A percentile compares a stretch with the other conserved stretches of the same genome.
phyloP scores from a whole-genome alignment of 805 yeast species.

The Suhomyces kilbournensis region DNA sequence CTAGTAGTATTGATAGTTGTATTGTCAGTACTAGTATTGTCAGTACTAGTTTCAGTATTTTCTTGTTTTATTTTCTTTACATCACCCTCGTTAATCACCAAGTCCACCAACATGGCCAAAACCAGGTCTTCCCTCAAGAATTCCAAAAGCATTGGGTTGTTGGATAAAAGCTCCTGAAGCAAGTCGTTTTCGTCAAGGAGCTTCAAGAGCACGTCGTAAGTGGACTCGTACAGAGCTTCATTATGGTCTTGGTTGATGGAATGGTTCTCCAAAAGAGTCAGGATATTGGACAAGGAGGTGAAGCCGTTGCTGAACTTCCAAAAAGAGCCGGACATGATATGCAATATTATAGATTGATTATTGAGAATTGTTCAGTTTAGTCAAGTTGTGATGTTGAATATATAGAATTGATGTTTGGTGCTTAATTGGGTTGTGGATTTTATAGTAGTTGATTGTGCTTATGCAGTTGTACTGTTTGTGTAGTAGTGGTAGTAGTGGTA shows the following conservation, averaged over 20 bases:
- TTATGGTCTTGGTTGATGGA: constrained; percentile 16
- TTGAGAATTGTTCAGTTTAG: no score
- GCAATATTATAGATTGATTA: no score
- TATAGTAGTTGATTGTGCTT: no score
- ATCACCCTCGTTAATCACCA: constrained; percentile 34
- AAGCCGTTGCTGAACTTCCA: constrained; percentile 49
- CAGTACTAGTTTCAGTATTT: no score
- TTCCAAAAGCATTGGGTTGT: constrained; percentile 41
- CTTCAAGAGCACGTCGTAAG: constrained; percentile 28
- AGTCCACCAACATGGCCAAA: constrained; percentile 34
- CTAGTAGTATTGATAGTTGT: background rate
- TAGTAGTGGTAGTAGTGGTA: no score
- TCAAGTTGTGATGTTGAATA: no score
- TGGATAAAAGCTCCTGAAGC: constrained; percentile 41
- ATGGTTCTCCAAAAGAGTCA: constrained; percentile 37
- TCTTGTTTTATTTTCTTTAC: background rate
- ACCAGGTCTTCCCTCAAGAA: constrained; percentile 39
- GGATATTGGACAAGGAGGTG: constrained; percentile 40
- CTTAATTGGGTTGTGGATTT: no score
- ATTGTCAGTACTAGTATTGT: no score
- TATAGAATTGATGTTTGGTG: no score
- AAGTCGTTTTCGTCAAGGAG: constrained; percentile 43
- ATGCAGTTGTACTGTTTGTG: no score
- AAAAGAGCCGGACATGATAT: constrained; percentile 48
- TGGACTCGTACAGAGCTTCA: constrained; percentile 13